Conservation (phyloP, 495 filamentous ascomycete species). For the Schizothecium vesticola region DNA sequence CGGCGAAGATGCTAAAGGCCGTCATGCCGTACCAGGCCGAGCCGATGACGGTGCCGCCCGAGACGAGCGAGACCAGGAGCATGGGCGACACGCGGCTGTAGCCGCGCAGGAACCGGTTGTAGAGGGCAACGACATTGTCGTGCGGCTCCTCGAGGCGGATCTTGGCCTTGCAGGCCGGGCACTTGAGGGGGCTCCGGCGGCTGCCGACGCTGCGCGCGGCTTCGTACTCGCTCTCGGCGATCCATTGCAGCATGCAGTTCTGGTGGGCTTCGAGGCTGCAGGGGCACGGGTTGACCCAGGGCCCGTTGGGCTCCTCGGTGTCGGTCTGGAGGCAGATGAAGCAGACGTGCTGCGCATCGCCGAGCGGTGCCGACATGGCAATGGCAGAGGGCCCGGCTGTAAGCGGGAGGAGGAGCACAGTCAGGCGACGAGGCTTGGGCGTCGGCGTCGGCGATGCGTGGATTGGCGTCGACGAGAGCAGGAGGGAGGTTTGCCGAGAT, state of each 20-base stretch:
- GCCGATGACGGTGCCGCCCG: conserved; percentile 46
- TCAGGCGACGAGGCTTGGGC: neutral
- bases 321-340: conserved; percentile 94
- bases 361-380: neutral
- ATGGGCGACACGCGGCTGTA: conserved; percentile 55
- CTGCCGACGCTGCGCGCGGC: conserved; percentile 42
- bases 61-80: conserved; percentile 50
- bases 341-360: conserved; percentile 57
- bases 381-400: too few relatives aligned
- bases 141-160: conserved; percentile 69
- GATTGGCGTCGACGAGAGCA: neutral
- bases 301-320: conserved; percentile 49
- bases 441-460: neutral
- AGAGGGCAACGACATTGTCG: conserved; percentile 58
- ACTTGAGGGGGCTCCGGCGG: conserved; percentile 49
- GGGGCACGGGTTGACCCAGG: conserved; percentile 83
- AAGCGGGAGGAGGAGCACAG: too few relatives aligned
- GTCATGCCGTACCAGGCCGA: conserved; percentile 35
- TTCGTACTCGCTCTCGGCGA: conserved; percentile 68
- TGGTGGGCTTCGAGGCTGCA: conserved; percentile 90
- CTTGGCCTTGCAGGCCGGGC: conserved; percentile 81
- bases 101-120: conserved; percentile 49
- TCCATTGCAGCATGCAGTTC: conserved; percentile 82
- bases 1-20: conserved; percentile 35
- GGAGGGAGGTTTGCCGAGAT: neutral